phyloP scores from a whole-genome alignment of 1,139 yeast species.

The Hansenula lynferdii region DNA sequence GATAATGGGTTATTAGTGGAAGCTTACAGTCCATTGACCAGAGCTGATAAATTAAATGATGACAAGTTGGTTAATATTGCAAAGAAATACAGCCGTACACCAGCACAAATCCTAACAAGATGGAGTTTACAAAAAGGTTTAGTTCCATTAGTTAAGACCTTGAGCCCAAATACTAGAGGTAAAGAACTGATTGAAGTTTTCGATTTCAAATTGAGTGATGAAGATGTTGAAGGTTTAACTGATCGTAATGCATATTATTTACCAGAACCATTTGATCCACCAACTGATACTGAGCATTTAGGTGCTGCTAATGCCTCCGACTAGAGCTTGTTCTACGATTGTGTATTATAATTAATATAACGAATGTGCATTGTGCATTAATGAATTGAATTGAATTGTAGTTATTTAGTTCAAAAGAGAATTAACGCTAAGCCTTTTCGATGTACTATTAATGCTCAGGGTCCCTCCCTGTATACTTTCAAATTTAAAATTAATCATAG shows the following conservation, averaged over 20 bases:
- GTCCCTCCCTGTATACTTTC: too few species aligned
- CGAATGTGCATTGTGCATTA: not conserved
- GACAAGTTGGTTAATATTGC: not conserved
- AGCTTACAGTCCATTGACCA: not conserved
- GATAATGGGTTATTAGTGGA: not conserved
- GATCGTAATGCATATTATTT: not conserved
- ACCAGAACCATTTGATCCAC: not conserved
- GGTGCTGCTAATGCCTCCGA: not conserved
- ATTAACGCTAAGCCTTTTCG: slow-evolving; percentile 1
- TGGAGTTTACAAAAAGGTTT: slow-evolving; percentile 24
- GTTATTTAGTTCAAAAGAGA: slow-evolving; percentile 9
- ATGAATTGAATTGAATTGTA: not conserved
- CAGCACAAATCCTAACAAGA: not conserved
- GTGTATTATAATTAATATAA: not conserved
- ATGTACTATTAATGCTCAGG: too few species aligned
- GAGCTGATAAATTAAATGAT: not conserved
- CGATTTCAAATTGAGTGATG: not conserved
- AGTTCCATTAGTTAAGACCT: slow-evolving; percentile 36
- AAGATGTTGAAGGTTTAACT: not conserved
- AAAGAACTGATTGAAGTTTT: slow-evolving; percentile 14
- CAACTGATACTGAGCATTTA: not conserved
- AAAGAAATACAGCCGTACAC: not conserved
- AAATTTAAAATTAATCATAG: not conserved
- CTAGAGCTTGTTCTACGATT: not conserved
- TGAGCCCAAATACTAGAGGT: slow-evolving; percentile 25